Evolutionary conservation across 441 rosid species (phyloP).

Genomic region (Brassica balearica): DNA sequence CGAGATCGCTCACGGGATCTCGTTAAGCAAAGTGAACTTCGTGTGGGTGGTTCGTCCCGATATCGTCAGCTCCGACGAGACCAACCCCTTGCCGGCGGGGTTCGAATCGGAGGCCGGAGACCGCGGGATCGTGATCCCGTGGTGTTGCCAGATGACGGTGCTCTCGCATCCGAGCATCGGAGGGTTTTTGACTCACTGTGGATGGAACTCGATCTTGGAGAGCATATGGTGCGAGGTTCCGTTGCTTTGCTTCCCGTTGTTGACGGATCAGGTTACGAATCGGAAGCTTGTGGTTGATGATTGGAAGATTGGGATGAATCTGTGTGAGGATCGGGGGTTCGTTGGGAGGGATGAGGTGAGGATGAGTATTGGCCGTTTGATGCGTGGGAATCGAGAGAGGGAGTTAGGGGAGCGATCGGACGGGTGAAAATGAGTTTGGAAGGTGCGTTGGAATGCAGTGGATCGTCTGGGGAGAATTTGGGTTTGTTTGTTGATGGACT

Average conservation of each 20-base stretch:
- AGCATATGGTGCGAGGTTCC: slow-evolving; percentile 64
- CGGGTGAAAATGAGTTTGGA: slow-evolving; percentile 51
- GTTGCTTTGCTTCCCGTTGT: slow-evolving; percentile 58
- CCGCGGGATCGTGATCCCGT: slow-evolving; percentile 57
- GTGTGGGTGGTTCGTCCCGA: slow-evolving; percentile 70
- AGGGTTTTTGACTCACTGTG: slow-evolving; percentile 74
- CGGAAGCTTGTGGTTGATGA: slow-evolving; percentile 74
- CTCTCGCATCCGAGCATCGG: slow-evolving; percentile 57
- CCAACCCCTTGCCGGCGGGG: slow-evolving; percentile 5
- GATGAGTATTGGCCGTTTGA: slow-evolving; percentile 52
- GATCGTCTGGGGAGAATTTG: slow-evolving; percentile 59
- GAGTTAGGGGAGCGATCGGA: slow-evolving; percentile 47
- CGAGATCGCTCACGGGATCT: slow-evolving; percentile 63
- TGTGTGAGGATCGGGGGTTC: slow-evolving; percentile 43
- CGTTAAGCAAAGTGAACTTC: slow-evolving; percentile 53
- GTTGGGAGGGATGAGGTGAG: slow-evolving; percentile 52
- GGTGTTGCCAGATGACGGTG: slow-evolving; percentile 69
- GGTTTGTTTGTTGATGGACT: slow-evolving; percentile 50
- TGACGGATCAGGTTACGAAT: slow-evolving; percentile 71
- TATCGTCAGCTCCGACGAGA: slow-evolving; percentile 26
- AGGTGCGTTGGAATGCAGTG: slow-evolving; percentile 47
- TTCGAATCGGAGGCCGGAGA: slow-evolving; percentile 51
- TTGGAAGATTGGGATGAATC: slow-evolving; percentile 66
- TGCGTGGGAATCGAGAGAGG: slow-evolving; percentile 48
- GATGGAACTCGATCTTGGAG: slow-evolving; percentile 75